Evolutionary conservation across 352 stramenopile species (phyloP).

Genomic region (Pythium apleroticum): DNA sequence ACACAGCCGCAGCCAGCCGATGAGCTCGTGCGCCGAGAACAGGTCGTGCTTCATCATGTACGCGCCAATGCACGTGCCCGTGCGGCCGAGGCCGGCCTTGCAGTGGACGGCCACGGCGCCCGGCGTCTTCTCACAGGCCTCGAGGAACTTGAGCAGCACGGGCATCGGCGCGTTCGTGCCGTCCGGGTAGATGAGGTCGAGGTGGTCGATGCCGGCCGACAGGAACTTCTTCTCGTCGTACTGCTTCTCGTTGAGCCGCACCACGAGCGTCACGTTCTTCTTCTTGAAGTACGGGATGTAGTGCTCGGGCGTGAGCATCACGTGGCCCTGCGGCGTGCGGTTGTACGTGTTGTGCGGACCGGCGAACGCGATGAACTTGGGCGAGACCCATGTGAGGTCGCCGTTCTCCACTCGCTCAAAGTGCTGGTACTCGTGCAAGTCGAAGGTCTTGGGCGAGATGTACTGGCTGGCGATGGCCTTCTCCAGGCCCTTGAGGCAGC

Average conservation of each 20-base stretch:
- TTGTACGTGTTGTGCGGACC: constrained; percentile 83
- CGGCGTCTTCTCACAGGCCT: constrained; percentile 59
- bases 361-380: constrained; percentile 94
- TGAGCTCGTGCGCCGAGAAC: constrained; percentile 91
- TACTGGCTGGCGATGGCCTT: constrained; percentile 79
- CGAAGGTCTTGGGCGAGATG: constrained; percentile 86
- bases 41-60: constrained; percentile 97
- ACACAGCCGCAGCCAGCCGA: constrained; percentile 93
- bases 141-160: constrained; percentile 80
- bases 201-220: constrained; percentile 83
- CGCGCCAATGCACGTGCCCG: constrained; percentile 94
- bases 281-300: constrained; percentile 94
- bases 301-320: constrained; percentile 86
- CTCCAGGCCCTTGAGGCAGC: constrained; percentile 87
- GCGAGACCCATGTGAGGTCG: constrained; percentile 94
- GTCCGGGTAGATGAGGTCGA: constrained; percentile 94
- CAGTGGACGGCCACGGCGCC: constrained; percentile 82
- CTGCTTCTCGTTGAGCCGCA: constrained; percentile 93
- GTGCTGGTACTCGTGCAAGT: constrained; percentile 93
- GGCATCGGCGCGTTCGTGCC: constrained; percentile 80
- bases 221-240: constrained; percentile 91
- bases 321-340: constrained; percentile 81
- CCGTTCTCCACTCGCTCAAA: constrained; percentile 95
- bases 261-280: constrained; percentile 88
- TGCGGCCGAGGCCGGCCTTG: constrained; percentile 94